phyloP scores from a whole-genome alignment of 805 yeast species.

The Kazachstania martiniae region DNA sequence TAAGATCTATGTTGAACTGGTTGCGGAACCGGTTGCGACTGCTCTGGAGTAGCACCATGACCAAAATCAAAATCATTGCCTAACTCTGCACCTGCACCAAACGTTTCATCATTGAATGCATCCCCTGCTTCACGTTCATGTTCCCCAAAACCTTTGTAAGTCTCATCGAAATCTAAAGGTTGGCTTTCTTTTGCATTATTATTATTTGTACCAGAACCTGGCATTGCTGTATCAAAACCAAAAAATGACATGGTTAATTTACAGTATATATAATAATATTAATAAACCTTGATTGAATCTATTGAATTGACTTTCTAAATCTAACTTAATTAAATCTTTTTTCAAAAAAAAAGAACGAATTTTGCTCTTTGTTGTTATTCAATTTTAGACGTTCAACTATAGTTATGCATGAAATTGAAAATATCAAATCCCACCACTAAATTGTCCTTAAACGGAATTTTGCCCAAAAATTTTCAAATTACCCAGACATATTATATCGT shows the following conservation, averaged over 20 bases:
- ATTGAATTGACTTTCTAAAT: too few species aligned
- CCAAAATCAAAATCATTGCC: constrained; percentile 30
- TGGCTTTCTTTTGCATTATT: constrained; percentile 6
- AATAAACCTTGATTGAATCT: too few species aligned
- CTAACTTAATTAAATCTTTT: too few species aligned
- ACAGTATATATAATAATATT: too few species aligned
- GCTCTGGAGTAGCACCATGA: constrained; percentile 12
- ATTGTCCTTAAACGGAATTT: too few species aligned
- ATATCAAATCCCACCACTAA: too few species aligned
- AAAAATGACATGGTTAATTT: constrained; percentile 30
- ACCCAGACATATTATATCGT: too few species aligned
- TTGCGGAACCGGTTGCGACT: not conserved
- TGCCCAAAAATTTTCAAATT: too few species aligned
- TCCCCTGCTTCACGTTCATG: constrained; percentile 65
- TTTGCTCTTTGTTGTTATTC: too few species aligned
- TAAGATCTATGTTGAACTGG: constrained; percentile 13
- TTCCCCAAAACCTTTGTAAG: constrained; percentile 73
- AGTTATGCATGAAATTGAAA: too few species aligned
- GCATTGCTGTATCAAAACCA: constrained; percentile 24
- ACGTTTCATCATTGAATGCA: constrained; percentile 26
- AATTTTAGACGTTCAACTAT: too few species aligned
- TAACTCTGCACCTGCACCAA: constrained; percentile 23
- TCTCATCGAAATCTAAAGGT: constrained; percentile 68
- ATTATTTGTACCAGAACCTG: constrained; percentile 2
- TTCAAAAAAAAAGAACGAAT: too few species aligned